Conservation (phyloP, 2,329 filamentous ascomycete species). For the Trichoderma harzianum region DNA sequence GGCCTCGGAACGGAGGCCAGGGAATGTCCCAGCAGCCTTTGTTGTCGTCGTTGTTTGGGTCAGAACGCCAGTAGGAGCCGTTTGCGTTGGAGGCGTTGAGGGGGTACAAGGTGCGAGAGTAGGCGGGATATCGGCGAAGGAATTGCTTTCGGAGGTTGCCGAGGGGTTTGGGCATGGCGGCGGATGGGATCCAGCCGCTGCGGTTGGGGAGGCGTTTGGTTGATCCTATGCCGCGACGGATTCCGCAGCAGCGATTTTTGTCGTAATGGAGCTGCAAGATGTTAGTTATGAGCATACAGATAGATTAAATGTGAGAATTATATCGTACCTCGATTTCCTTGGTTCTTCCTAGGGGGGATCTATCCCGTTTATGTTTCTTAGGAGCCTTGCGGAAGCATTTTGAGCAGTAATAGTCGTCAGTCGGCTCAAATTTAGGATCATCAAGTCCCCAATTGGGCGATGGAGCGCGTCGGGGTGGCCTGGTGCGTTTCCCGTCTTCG, state of each 20-base stretch:
- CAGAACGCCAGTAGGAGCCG: conserved; percentile 27
- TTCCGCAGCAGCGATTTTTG: conserved; percentile 25
- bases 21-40: conserved; percentile 25
- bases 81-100: conserved; percentile 19
- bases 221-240: conserved; percentile 25
- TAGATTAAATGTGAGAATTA: not conserved
- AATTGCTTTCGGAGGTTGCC: conserved; percentile 26
- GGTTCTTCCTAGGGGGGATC: conserved; percentile 16
- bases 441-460: conserved; percentile 32
- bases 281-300: too few species aligned
- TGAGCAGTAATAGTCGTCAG: conserved; percentile 33
- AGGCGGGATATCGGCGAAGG: conserved; percentile 25
- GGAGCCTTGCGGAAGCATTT: conserved; percentile 31
- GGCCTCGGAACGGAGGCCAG: conserved; percentile 28
- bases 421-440: conserved; percentile 26
- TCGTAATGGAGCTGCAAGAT: conserved; percentile 23
- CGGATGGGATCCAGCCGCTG: conserved; percentile 31
- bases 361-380: conserved; percentile 25
- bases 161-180: conserved; percentile 21
- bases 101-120: conserved; percentile 31
- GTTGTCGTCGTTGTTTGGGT: conserved; percentile 33
- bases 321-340: conserved; percentile 24
- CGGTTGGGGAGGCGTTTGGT: conserved; percentile 29
- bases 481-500: conserved; percentile 2
- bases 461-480: conserved; percentile 14